These are phyloP conservation scores for Escallonia herrerae DNA, from an alignment of 129 eudicot species.

Conservation along the genomic window DNA sequence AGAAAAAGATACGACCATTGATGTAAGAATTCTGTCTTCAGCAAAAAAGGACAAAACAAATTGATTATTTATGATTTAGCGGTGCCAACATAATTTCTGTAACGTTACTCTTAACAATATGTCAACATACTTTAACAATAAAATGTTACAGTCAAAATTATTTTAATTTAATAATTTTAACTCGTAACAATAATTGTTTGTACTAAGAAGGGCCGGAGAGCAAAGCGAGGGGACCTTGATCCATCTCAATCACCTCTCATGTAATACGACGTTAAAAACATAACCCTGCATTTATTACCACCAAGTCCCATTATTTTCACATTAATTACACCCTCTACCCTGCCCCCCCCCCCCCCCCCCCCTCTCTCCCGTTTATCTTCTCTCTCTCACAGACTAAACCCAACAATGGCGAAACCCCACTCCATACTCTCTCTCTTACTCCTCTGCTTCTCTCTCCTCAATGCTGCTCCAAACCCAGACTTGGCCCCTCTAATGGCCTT, in stretches of 20 bases:
- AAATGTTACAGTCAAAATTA: too few species aligned
- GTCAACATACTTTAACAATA: too few species aligned
- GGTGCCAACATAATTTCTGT: too few species aligned
- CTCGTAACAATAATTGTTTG: too few species aligned
- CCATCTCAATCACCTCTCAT: not conserved
- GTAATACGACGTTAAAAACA: not conserved
- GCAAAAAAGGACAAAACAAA: too few species aligned
- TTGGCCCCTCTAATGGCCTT: slow-evolving; percentile 43
- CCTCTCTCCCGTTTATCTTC: slow-evolving; percentile 7
- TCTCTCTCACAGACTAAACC: slow-evolving; percentile 13
- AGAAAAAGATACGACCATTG: too few species aligned
- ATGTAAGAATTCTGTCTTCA: too few species aligned
- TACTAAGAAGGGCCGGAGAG: too few species aligned
- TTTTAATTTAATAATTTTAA: too few species aligned
- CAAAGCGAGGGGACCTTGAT: not conserved
- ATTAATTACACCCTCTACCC: slow-evolving; percentile 3
- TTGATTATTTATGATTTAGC: too few species aligned
- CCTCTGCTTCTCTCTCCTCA: slow-evolving; percentile 22
- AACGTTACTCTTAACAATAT: too few species aligned
- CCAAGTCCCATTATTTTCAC: not conserved
- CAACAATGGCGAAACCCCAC: slow-evolving; percentile 16
- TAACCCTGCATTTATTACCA: not conserved
- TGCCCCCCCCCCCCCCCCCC: slow-evolving; percentile 4
- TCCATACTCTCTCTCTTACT: slow-evolving; percentile 9
- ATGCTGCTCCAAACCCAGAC: slow-evolving; percentile 40